These are phyloP conservation scores for Diplodia sapinea DNA, from an alignment of 2,329 filamentous ascomycete species.

Conservation along the genomic window DNA sequence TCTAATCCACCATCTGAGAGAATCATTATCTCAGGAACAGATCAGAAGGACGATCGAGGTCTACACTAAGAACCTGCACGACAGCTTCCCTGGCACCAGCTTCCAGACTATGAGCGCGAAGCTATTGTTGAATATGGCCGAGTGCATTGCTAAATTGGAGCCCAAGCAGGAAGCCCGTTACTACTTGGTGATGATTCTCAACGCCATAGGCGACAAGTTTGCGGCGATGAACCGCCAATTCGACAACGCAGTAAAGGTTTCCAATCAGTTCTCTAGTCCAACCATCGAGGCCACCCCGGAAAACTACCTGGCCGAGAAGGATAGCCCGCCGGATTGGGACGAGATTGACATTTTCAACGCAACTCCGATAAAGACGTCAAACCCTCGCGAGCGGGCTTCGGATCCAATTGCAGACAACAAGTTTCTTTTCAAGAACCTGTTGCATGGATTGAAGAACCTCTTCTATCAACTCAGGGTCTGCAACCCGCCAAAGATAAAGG, in stretches of 20 bases:
- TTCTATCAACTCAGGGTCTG: conserved; percentile 94
- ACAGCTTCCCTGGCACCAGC: conserved; percentile 94
- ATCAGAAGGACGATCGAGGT: conserved; percentile 96
- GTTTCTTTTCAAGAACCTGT: conserved; percentile 93
- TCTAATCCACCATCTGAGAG: conserved; percentile 94
- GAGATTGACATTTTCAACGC: conserved; percentile 97
- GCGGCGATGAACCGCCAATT: conserved; percentile 98
- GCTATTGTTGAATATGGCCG: conserved; percentile 94
- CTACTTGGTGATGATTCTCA: conserved; percentile 95
- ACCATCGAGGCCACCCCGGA: conserved; percentile 69
- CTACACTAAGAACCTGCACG: conserved; percentile 94
- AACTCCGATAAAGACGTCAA: conserved; percentile 94
- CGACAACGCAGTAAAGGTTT: conserved; percentile 91
- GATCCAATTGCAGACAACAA: conserved; percentile 97
- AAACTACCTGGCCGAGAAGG: conserved; percentile 82
- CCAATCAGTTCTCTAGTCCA: conserved; percentile 74
- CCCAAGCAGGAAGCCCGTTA: conserved; percentile 95
- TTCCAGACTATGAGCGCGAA: conserved; percentile 99
- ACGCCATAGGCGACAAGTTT: conserved; percentile 98
- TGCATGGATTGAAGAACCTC: conserved; percentile 94
- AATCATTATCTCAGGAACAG: conserved; percentile 84
- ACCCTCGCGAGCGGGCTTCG: conserved; percentile 83
- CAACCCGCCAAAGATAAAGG: conserved; percentile 67
- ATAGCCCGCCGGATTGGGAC: conserved; percentile 88
- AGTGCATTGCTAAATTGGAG: conserved; percentile 91